Conservation (phyloP, 768 basidiomycete species). For the Strobilomyces confusus region DNA sequence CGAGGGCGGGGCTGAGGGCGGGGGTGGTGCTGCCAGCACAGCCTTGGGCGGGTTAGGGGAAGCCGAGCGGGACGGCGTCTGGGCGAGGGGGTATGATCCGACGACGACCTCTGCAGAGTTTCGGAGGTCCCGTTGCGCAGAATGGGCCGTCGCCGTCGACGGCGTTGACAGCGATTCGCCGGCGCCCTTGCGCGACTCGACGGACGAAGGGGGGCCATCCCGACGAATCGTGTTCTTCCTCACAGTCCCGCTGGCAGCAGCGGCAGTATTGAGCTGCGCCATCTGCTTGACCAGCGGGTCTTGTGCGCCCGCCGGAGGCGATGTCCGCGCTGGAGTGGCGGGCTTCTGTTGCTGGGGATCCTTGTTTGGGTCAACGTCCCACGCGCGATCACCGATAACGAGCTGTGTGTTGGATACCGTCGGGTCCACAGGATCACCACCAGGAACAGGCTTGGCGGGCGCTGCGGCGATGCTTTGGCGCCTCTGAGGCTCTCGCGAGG, state of each 20-base stretch:
- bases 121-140: conserved; percentile 54
- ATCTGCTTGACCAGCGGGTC: conserved; percentile 69
- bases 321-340: conserved; percentile 28
- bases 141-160: conserved; percentile 9
- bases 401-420: conserved; percentile 59
- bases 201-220: conserved; percentile 20
- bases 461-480: conserved; percentile 25
- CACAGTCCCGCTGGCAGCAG: conserved; percentile 13
- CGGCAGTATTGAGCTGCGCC: conserved; percentile 40
- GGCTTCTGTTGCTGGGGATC: conserved; percentile 53
- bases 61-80: conserved; percentile 54
- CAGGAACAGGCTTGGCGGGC: conserved; percentile 32
- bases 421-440: conserved; percentile 57
- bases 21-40: conserved; percentile 69
- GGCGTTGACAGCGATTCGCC: conserved; percentile 25
- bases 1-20: conserved; percentile 31
- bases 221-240: conserved; percentile 25
- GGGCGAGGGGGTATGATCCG: conserved; percentile 62
- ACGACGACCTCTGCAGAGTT: conserved; percentile 75
- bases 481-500: conserved; percentile 21
- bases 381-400: conserved; percentile 59
- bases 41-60: conserved; percentile 75
- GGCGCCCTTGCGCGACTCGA: conserved; percentile 25
- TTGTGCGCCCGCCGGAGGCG: conserved; percentile 37
- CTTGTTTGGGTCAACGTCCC: conserved; percentile 58